Base-by-base conservation (phyloP, 164 flowering plant genomes). In the Piper longum region DNA sequence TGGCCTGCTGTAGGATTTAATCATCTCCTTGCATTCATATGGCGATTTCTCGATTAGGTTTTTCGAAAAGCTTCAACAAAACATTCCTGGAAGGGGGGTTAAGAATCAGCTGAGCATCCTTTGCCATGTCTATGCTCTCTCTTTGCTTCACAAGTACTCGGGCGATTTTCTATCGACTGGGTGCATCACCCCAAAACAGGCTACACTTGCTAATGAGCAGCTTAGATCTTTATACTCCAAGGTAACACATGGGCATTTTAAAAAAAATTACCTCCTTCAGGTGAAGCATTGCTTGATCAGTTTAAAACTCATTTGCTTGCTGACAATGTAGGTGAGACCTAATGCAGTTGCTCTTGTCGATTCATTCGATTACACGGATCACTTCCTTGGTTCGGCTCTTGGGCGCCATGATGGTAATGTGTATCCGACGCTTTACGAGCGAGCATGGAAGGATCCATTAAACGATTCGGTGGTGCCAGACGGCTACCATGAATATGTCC, bases 341-440 rank as follows among this genome's bases (percentile, higher is more conserved):
- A 95, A 95, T 78, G 99, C 87, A 1, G 68, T 95, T 65, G 81
- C 95, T 12, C 87, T 95, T 41, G 99, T 95, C 43, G 99, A 95
- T 77, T 79, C 97, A 19, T 95, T 88, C 64, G 85, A 87, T 76
- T 89, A 95, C 79, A 95, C 97, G 0, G 97, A 95, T 74, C 97
- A 95, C 82, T 95, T 12, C 75, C 91, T 95, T 2, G 85, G 90
- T 52, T 95, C 99, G 0, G 69, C 80, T 59, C 92, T 95, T 2
- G 99, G 99, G 41, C 77, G 96, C 43, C 91, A 91, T 56, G 97
- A 95, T 70, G 99, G 99, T 41, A 87, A 95, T 71, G 99, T 95
- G 59, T 95, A 95, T 64, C 95, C 96, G n/a, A 91, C 82, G 56
- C 91, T 95, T 36, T 90, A 91, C 13, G 89, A 87, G 54, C 82